phyloP scores from a whole-genome alignment of 345 rosid genomes.

The thale cress (Arabidopsis thaliana) region DNA sequence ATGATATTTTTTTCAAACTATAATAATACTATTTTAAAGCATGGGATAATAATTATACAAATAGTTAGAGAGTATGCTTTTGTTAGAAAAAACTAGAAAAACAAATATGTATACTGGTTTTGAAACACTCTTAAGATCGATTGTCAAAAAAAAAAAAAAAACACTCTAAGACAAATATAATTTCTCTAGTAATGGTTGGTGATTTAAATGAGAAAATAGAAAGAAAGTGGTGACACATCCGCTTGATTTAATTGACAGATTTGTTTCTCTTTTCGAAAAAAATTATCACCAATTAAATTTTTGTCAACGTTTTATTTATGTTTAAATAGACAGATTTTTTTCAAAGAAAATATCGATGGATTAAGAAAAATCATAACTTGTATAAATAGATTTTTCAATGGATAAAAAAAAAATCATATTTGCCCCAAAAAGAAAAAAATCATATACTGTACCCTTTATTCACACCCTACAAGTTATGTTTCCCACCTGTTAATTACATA shows the following conservation, averaged over 20 bases:
- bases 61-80: neutral
- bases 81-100: neutral
- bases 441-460: no score
- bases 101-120: neutral
- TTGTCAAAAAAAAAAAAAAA: neutral
- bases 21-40: neutral
- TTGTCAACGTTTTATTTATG: neutral
- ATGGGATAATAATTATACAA: neutral
- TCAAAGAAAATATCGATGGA: no score
- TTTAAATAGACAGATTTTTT: neutral
- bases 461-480: no score
- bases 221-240: constrained; percentile 14
- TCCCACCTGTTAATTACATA: neutral
- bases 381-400: no score
- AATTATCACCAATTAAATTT: neutral
- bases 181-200: neutral
- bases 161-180: neutral
- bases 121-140: neutral
- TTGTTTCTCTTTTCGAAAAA: neutral
- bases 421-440: no score
- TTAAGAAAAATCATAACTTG: no score
- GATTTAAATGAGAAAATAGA: neutral
- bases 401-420: no score
- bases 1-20: constrained; percentile 3
- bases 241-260: neutral